Base-by-base conservation (phyloP, 1,284 basidiomycete genomes). In the Rhodotorula sp. region DNA sequence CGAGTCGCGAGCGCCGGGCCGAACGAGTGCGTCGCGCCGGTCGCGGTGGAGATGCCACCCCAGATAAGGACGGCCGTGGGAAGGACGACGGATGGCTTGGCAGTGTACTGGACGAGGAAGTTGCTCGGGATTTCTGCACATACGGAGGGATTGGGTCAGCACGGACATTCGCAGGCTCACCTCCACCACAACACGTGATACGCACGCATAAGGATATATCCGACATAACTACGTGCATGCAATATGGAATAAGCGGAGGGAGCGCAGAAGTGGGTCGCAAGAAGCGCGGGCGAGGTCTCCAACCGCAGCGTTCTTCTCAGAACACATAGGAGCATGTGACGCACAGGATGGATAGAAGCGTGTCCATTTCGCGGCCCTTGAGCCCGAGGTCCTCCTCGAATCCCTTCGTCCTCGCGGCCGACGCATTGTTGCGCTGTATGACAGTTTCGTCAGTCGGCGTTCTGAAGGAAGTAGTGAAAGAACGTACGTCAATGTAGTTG, bases 31-130 rank as follows among this genome's bases (percentile, higher is more conserved):
- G 80, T 79, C 25, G 78, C 76, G 10, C 78, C 81, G 10, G 78
- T 81, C 29, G 76, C 36, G 2, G 75, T 70, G 1, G 75, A 78
- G 64, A 82, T 76, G 4, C 55, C 61, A 7, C 82, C 82, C 82
- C 82, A 82, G 12, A 82, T 59, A 10, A 80, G 82, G 88, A 92
- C 91, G 74, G 89, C 90, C 61, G 77, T 74, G 1, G 74, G 76
- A 1, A 78, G 61, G 62, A 69, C 76, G 53, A 78, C 39, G 2
- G 75, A 75, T 5, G 78, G 76, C 5, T 74, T 69, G 1, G 69
- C 72, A 3, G 66, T 62, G 58, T 75, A 72, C n/a, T 75, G 70
- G 12, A 77, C 68, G 54, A 77, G 41, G 54, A 77, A 71, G 51
- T 77, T 76, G 0, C 36, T 51, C 2, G 70, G 73, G 15, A 77